phyloP scores from a whole-genome alignment of 2,329 filamentous ascomycete species.

The Ophiostoma sp. region DNA sequence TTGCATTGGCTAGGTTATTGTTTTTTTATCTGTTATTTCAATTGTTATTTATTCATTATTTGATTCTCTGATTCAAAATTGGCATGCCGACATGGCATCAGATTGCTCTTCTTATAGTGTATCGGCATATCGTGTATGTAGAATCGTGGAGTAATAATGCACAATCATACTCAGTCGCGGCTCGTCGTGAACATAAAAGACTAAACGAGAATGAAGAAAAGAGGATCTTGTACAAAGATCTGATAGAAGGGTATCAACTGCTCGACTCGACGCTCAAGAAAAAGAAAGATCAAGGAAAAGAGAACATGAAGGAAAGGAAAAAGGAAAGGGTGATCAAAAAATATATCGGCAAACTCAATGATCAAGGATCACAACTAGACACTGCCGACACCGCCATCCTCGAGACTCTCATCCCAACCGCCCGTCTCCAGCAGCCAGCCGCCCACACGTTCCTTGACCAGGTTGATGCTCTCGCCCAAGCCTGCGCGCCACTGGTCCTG shows the following conservation, averaged over 20 bases:
- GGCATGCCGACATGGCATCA: not conserved
- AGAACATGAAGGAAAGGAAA: not conserved
- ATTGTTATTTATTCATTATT: not conserved
- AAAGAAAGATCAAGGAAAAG: not conserved
- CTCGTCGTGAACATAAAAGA: not conserved
- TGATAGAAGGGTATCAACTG: constrained; percentile 9
- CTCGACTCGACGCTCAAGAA: not conserved
- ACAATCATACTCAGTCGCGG: not conserved
- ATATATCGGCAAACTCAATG: not conserved
- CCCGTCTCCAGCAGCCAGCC: constrained; percentile 67
- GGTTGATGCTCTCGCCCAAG: constrained; percentile 69
- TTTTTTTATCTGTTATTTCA: no score
- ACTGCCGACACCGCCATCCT: constrained; percentile 50
- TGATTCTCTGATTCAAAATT: not conserved
- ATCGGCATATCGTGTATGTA: not conserved
- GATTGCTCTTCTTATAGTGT: constrained; percentile 9
- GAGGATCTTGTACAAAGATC: not conserved
- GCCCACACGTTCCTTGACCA: constrained; percentile 68
- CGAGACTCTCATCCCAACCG: constrained; percentile 80
- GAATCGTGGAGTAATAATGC: not conserved
- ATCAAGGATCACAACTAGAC: constrained; percentile 30
- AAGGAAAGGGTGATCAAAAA: not conserved
- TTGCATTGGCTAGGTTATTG: not conserved
- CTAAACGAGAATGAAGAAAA: not conserved
- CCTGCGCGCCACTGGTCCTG: constrained; percentile 88